These are phyloP conservation scores for Carnegiea gigantea DNA, from an alignment of 179 eudicot species.

Conservation along the genomic window DNA sequence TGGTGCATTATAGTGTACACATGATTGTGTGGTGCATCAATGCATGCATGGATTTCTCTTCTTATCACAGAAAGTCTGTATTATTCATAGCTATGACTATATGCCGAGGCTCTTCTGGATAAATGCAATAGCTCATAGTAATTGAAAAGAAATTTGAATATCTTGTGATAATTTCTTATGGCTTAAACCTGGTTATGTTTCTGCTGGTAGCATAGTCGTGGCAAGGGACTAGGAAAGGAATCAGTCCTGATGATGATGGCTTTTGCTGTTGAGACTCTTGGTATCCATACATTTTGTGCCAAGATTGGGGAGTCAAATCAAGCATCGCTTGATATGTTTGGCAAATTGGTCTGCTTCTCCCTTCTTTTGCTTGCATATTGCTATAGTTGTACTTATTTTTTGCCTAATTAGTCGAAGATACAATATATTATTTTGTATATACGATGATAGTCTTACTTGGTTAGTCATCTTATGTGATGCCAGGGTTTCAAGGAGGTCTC, in stretches of 20 bases:
- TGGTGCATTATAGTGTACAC: not conserved
- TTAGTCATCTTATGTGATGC: constrained; percentile 20
- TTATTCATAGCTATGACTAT: not conserved
- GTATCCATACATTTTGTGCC: constrained; percentile 63
- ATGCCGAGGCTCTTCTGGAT: not conserved
- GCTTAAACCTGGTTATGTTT: constrained; percentile 9
- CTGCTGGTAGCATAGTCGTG: constrained; percentile 70
- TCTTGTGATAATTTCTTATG: not conserved
- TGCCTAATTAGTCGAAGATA: not conserved
- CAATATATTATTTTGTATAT: not conserved
- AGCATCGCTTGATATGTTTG: constrained; percentile 65
- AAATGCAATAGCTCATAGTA: not conserved
- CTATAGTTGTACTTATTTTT: not conserved
- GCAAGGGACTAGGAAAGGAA: constrained; percentile 91
- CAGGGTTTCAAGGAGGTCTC: constrained; percentile 81
- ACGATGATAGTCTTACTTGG: constrained; percentile 16
- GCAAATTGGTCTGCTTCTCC: constrained; percentile 50
- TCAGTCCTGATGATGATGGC: constrained; percentile 83
- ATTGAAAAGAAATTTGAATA: not conserved
- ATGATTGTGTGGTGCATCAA: not conserved
- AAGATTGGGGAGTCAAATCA: constrained; percentile 84
- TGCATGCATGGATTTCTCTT: not conserved
- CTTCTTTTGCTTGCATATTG: constrained; percentile 2
- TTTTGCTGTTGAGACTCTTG: constrained; percentile 58
- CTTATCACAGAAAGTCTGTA: not conserved